A percentile compares a stretch with the other conserved stretches of the same genome.
These are phyloP conservation scores for Cydonia oblonga DNA, from an alignment of 331 rosid species.

Conservation along the genomic window DNA sequence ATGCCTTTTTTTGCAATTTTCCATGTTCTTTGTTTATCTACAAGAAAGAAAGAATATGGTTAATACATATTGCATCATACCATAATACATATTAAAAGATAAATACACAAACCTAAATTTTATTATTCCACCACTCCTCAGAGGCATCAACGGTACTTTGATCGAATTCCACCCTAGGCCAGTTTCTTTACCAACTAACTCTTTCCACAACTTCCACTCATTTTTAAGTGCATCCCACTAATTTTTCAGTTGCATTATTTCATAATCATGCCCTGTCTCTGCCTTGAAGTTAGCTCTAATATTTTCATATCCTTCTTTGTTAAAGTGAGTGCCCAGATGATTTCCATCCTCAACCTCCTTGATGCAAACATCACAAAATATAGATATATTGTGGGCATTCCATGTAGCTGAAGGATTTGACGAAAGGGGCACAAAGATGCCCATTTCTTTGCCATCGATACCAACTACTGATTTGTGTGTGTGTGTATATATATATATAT, in stretches of 20 bases:
- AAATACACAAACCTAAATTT: background rate
- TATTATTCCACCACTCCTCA: background rate
- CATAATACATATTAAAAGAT: background rate
- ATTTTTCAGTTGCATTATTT: background rate
- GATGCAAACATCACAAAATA: too few relatives aligned
- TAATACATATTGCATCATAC: too few relatives aligned
- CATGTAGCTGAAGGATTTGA: too few relatives aligned
- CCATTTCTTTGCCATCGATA: too few relatives aligned
- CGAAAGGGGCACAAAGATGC: too few relatives aligned
- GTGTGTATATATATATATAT: too few relatives aligned
- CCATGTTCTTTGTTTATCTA: background rate
- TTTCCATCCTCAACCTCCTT: too few relatives aligned
- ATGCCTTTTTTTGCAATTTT: background rate
- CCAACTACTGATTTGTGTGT: too few relatives aligned
- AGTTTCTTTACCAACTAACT: background rate
- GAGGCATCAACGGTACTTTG: background rate
- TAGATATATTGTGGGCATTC: too few relatives aligned
- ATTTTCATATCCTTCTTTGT: too few relatives aligned
- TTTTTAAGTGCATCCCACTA: background rate
- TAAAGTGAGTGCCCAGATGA: too few relatives aligned
- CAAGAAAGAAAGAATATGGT: background rate
- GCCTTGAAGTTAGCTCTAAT: too few relatives aligned
- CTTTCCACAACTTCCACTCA: background rate
- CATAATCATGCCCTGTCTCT: background rate
- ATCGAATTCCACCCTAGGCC: background rate